Percentiles rank a stretch among this genome's conserved stretches.
Evolutionary conservation across 2,329 filamentous ascomycete species (phyloP).

Genomic region (Dichotomopilus funicola): DNA sequence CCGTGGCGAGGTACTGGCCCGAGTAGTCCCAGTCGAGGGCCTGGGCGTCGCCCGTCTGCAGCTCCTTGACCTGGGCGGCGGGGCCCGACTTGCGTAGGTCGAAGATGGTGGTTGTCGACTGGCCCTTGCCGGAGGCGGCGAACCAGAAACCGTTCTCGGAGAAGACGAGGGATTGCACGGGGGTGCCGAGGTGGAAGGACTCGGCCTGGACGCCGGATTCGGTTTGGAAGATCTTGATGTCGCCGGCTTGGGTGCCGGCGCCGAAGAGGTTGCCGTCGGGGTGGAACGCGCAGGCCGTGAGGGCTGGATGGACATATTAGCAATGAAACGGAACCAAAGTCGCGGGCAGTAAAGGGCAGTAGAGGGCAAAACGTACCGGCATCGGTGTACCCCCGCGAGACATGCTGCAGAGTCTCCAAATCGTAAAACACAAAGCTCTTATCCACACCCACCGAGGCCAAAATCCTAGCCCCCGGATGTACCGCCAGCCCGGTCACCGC

Average conservation of each 20-base stretch:
- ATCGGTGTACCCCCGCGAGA: conserved; percentile 74
- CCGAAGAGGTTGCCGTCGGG: conserved; percentile 94
- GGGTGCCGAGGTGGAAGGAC: conserved; percentile 61
- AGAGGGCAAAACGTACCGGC: conserved; percentile 53
- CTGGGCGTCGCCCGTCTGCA: conserved; percentile 76
- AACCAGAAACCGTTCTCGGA: conserved; percentile 98
- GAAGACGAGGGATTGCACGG: conserved; percentile 72
- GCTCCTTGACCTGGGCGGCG: conserved; percentile 70
- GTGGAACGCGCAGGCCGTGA: conserved; percentile 80
- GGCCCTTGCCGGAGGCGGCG: conserved; percentile 70
- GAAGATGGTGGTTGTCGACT: conserved; percentile 77
- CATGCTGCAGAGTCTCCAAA: conserved; percentile 56
- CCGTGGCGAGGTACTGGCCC: conserved; percentile 82
- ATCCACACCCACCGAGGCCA: conserved; percentile 83
- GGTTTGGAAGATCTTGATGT: conserved; percentile 84
- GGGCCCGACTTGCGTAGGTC: conserved; percentile 89
- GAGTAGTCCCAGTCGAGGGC: conserved; percentile 89
- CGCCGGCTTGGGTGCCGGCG: conserved; percentile 69
- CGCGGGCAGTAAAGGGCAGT: neutral
- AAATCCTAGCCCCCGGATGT: conserved; percentile 74
- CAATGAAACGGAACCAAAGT: neutral
- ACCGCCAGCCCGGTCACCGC: conserved; percentile 68
- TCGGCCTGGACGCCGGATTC: conserved; percentile 72
- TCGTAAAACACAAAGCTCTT: conserved; percentile 94
- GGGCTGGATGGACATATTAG: conserved; percentile 43